phyloP scores from a whole-genome alignment of 495 filamentous ascomycete genomes.

The Glonium stellatum region DNA sequence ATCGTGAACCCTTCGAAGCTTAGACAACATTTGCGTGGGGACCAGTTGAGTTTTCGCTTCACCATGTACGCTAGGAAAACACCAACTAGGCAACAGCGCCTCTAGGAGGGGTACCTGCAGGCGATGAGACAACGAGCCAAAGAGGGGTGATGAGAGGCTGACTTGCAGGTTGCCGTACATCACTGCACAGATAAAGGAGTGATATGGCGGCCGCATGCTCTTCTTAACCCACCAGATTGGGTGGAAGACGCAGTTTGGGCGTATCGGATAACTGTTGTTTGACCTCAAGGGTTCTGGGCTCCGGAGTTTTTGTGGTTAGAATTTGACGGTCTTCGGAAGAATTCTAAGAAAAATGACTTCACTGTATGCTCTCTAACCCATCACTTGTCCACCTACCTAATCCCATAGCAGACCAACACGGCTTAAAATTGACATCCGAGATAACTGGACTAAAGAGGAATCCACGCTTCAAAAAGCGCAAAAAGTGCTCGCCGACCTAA shows the following conservation, averaged over 20 bases:
- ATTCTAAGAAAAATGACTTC: conserved; percentile 3
- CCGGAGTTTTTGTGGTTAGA: not conserved
- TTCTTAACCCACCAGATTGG: no score
- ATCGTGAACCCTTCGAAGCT: not conserved
- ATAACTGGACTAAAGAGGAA: conserved; percentile 14
- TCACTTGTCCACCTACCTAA: not conserved
- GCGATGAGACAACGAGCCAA: not conserved
- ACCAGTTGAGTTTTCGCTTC: not conserved
- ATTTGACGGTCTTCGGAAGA: not conserved
- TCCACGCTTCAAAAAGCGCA: conserved; percentile 6
- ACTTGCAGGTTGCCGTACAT: not conserved
- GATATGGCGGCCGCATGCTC: no score
- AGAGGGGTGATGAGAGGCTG: not conserved
- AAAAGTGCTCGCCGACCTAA: not conserved
- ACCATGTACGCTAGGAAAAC: not conserved
- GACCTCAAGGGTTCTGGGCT: no score
- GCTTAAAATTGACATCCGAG: conserved; percentile 12
- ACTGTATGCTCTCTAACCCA: conserved; percentile 1
- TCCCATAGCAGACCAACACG: conserved; percentile 2
- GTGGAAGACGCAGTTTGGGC: no score
- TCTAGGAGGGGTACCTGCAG: not conserved
- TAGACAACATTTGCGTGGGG: not conserved
- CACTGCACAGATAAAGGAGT: not conserved
- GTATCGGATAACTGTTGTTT: no score
- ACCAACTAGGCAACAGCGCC: not conserved